Evolutionary conservation across 331 rosid species (phyloP).

Genomic region (Cydonia oblonga): DNA sequence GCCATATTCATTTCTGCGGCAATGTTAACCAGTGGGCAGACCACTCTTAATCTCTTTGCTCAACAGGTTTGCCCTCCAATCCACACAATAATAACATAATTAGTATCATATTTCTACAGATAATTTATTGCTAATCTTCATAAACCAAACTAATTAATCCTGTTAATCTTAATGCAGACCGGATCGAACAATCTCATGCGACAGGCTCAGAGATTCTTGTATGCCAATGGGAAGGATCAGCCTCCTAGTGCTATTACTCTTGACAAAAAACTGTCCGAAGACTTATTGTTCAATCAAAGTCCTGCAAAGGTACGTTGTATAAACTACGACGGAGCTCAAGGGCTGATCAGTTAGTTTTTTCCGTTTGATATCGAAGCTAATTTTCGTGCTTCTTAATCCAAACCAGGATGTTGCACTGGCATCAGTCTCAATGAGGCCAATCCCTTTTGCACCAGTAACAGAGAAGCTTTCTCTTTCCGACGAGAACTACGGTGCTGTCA

Average conservation of each 20-base stretch:
- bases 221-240: constrained; percentile 61
- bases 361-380: not conserved
- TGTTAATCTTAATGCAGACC: constrained; percentile 37
- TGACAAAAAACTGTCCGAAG: constrained; percentile 56
- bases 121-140: not conserved
- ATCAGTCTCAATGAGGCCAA: constrained; percentile 77
- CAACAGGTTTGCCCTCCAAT: constrained; percentile 38
- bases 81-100: too few species aligned
- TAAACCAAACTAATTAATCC: not conserved
- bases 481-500: constrained; percentile 50
- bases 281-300: constrained; percentile 77
- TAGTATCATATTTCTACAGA: too few species aligned
- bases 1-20: constrained; percentile 82
- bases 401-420: constrained; percentile 81
- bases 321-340: too few species aligned
- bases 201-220: constrained; percentile 66
- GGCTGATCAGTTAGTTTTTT: too few species aligned
- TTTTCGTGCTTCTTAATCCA: not conserved
- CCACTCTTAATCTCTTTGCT: constrained; percentile 68
- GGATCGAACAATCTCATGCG: constrained; percentile 64
- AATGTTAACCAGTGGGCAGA: constrained; percentile 71
- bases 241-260: constrained; percentile 80
- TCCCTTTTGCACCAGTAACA: constrained; percentile 69
- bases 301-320: constrained; percentile 51
- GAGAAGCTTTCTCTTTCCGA: constrained; percentile 74